Conservation (phyloP, 1,139 yeast species). For the Taphrina confusa region DNA sequence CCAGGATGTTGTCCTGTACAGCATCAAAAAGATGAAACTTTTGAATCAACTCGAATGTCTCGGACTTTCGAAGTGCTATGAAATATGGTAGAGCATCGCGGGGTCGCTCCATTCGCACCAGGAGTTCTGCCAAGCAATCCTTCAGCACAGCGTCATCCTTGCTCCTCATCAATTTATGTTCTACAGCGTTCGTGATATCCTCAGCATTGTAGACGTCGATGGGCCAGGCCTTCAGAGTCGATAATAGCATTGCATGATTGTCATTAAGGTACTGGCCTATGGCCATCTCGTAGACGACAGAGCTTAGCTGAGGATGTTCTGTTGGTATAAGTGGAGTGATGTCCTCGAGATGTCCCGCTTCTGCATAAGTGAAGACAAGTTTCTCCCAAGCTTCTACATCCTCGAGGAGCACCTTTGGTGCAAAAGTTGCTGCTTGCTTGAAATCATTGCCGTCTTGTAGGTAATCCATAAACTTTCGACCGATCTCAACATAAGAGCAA, state of each 20-base stretch:
- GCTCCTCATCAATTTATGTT: slow-evolving; percentile 47
- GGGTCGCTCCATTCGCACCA: slow-evolving; percentile 42
- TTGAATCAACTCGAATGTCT: slow-evolving; percentile 34
- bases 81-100: slow-evolving; percentile 35
- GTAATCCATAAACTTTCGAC: slow-evolving; percentile 62
- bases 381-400: slow-evolving; percentile 61
- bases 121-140: slow-evolving; percentile 58
- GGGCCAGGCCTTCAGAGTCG: slow-evolving; percentile 62
- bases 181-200: slow-evolving; percentile 54
- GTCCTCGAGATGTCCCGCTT: slow-evolving; percentile 53
- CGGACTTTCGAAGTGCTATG: slow-evolving; percentile 33
- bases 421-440: slow-evolving; percentile 58
- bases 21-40: slow-evolving; percentile 35
- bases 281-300: slow-evolving; percentile 55
- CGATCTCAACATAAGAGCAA: slow-evolving; percentile 52
- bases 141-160: slow-evolving; percentile 48
- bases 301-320: slow-evolving; percentile 49
- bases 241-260: slow-evolving; percentile 48
- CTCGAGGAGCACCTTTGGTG: slow-evolving; percentile 49
- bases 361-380: slow-evolving; percentile 61
- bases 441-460: slow-evolving; percentile 57
- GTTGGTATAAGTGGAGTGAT: slow-evolving; percentile 54
- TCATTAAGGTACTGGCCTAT: slow-evolving; percentile 55
- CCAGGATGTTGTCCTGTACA: slow-evolving; percentile 32
- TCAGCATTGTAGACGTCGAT: slow-evolving; percentile 56